Evolutionary conservation across 352 stramenopile species (phyloP), one percentile per base, ranked within the genome.

Genomic region (Pythium monospermum): DNA sequence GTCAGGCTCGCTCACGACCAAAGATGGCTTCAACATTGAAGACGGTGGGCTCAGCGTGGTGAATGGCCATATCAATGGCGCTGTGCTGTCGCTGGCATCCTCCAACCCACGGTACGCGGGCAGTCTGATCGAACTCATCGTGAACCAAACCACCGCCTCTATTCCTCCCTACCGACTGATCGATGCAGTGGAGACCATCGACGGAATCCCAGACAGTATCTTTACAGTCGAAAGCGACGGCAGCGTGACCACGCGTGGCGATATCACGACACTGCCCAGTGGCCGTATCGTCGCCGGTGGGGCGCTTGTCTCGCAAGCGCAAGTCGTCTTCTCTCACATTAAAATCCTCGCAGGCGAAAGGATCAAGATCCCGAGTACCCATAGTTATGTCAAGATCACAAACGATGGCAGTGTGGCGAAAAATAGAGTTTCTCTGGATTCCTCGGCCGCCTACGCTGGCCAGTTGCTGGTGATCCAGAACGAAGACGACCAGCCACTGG

Each of bases 401-500:
- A 71, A 61, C 53, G 73, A 91, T 28, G 80, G 80, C 19, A 59
- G 49, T 8, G 27, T 22, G 0, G 46, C 48, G 3, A 16, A 41
- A 16, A 88, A 85, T 27, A 22, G 22, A 0, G 75, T 67, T 1
- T 48, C 32, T n/a, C 75, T 91, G 3, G 73, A 85, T 35, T 47
- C 36, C 31, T 30, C 59, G 4, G 43, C 64, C 4, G 75, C 81
- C 1, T 69, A 69, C 19, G 62, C 65, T 19, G 81, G 81, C 2
- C 81, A 91, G 40, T 56, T 91, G 7, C 65, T 91, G 25, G 62
- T 91, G 15, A 61, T 91, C 25, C 81, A 91, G 51, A 91, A 89
- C 50, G 71, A 84, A 22, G 81, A 89, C 56, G 73, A 77, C 21
- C 56, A 89, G 26, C 39, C 40, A 16, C 57, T 91, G 0, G 38